phyloP scores from a whole-genome alignment of 257 asterid species.

The Salvia splendens region DNA sequence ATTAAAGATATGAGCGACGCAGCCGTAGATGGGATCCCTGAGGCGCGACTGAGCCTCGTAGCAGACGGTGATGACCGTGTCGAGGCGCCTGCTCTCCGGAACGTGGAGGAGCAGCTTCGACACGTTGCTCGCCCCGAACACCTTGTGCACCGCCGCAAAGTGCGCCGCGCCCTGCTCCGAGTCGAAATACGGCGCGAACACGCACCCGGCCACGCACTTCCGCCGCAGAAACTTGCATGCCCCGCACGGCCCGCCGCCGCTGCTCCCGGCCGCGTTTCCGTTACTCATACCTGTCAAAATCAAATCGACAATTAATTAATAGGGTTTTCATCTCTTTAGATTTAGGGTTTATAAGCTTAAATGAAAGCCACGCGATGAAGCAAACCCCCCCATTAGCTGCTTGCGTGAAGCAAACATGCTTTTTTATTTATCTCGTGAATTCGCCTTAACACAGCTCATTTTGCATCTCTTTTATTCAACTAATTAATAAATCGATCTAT shows the following conservation, averaged over 20 bases:
- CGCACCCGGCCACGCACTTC: constrained; percentile 84
- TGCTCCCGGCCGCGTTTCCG: constrained; percentile 39
- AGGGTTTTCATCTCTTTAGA: constrained; percentile 28
- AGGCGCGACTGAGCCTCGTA: constrained; percentile 91
- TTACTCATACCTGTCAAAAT: constrained; percentile 34
- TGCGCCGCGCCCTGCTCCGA: constrained; percentile 97
- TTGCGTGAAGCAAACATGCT: constrained; percentile 99
- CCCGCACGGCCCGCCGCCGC: constrained; percentile 87
- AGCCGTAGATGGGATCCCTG: constrained; percentile 89
- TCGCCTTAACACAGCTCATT: constrained; percentile 53
- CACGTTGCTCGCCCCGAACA: constrained; percentile 94
- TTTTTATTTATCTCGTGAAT: constrained; percentile 78
- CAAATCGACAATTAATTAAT: background rate
- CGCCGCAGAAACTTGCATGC: constrained; percentile 97
- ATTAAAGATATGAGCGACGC: constrained; percentile 80
- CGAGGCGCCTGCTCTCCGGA: constrained; percentile 71
- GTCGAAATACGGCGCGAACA: constrained; percentile 92
- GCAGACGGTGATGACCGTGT: constrained; percentile 84
- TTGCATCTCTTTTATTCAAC: background rate
- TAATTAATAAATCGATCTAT: too few species aligned
- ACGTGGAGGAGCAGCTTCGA: constrained; percentile 84
- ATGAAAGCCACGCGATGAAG: constrained; percentile 97
- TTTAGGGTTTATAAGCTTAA: constrained; percentile 38
- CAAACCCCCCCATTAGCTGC: constrained; percentile 81
- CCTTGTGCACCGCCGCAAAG: constrained; percentile 96